Base-by-base conservation (phyloP, 2,329 filamentous ascomycete species). In the Xylariaceae sp. region DNA sequence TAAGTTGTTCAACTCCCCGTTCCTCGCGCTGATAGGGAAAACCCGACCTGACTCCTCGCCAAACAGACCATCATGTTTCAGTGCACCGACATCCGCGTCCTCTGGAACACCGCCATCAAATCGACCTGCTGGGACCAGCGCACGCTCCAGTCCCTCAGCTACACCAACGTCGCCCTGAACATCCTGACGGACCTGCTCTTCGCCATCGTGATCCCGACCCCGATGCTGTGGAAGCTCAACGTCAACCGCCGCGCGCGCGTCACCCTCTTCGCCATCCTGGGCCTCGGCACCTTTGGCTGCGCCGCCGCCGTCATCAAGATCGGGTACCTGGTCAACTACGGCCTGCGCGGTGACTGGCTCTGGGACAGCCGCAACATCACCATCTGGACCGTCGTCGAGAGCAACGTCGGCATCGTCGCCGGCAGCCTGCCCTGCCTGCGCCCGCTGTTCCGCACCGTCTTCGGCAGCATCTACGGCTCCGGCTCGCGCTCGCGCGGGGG, bases 301-400 rank as follows among this genome's bases (percentile, higher is more conserved):
- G 61, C 60, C 7, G 64, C 67, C 1, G 63, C 66, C 7, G 63
- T 71, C 13, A 58, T 71, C 34, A 72, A 73, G 44, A 49, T 67
- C 8, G 57, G 55, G 1, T 66, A 62, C 42, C 45, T 70, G 3
- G 49, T 59, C 12, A 63, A 61, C 38, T 68, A 70, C 37, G 67
- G 66, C 9, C 62, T 60, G 15, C 48, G 52, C 0, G 63, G 63
- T 8, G 67, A 72, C 39, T 66, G 66, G 45, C 56, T 73, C 0
- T 71, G 68, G 68, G 66, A 70, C 43, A 67, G 59, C 2, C 62
- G 67, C 19, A 64, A 71, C 50, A 62, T 78, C 1, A 73, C 69
- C 9, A 66, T 73, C 42, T 73, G 71, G 70, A 65, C 64, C 3
- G 62, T 67, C 1, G 49, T 59, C 39, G 66, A 65, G 43, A 57